These are phyloP conservation scores for Hortaea werneckii DNA, from an alignment of 2,329 filamentous ascomycete species.

Conservation along the genomic window DNA sequence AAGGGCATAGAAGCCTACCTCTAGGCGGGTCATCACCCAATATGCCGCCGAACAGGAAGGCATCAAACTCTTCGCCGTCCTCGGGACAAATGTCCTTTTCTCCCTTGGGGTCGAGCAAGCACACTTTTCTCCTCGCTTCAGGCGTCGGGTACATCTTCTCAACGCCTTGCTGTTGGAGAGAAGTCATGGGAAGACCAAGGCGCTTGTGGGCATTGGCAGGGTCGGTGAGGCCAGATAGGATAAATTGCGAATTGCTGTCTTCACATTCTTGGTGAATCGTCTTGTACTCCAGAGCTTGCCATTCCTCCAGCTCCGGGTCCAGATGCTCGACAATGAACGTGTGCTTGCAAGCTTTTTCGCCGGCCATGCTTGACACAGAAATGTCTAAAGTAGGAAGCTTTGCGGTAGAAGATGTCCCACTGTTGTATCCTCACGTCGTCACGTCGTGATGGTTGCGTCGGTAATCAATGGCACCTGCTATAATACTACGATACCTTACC, in stretches of 20 bases:
- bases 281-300: slow-evolving; percentile 89
- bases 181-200: slow-evolving; percentile 4
- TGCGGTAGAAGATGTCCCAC: too few relatives aligned
- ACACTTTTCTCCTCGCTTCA: slow-evolving; percentile 63
- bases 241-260: slow-evolving; percentile 45
- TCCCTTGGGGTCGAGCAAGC: slow-evolving; percentile 80
- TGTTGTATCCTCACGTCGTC: too few relatives aligned
- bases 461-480: too few relatives aligned
- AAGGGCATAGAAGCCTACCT: slow-evolving; percentile 43
- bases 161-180: slow-evolving; percentile 44
- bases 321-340: slow-evolving; percentile 95
- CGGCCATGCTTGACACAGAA: background rate
- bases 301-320: slow-evolving; percentile 83
- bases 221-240: slow-evolving; percentile 35
- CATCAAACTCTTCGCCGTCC: slow-evolving; percentile 74
- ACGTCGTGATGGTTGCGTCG: too few relatives aligned
- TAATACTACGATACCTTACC: background rate
- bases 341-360: slow-evolving; percentile 28
- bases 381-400: too few relatives aligned
- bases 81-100: slow-evolving; percentile 70
- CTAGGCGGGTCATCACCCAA: slow-evolving; percentile 88
- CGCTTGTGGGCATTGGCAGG: slow-evolving; percentile 6
- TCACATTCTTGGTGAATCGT: slow-evolving; percentile 76
- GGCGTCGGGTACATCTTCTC: slow-evolving; percentile 61
- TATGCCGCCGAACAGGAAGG: slow-evolving; percentile 93